These are phyloP conservation scores for Hibiscus mutabilis DNA, from an alignment of 345 rosid species.

Conservation along the genomic window DNA sequence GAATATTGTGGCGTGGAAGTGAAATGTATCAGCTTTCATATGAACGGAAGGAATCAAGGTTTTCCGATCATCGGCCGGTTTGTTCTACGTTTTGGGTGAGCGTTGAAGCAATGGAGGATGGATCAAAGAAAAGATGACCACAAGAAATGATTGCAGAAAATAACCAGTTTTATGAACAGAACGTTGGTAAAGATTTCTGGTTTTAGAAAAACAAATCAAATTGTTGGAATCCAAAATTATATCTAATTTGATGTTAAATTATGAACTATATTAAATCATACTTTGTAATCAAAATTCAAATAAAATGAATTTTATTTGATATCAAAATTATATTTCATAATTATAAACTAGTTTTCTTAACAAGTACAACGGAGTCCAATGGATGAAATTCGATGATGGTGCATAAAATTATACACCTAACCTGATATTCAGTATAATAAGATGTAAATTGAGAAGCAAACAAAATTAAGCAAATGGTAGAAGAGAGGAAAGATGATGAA, in stretches of 20 bases:
- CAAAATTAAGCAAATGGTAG: not conserved
- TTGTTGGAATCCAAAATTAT: not conserved
- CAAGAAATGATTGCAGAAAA: not conserved
- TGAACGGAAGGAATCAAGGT: slow-evolving; percentile 53
- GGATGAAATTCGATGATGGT: too few relatives aligned
- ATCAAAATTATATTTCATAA: too few relatives aligned
- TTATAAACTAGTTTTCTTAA: too few relatives aligned
- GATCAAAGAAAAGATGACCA: slow-evolving; percentile 18
- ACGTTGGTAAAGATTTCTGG: not conserved
- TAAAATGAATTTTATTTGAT: too few relatives aligned
- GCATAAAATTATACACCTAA: too few relatives aligned
- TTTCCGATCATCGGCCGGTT: slow-evolving; percentile 93
- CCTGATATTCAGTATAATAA: not conserved
- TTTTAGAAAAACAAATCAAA: not conserved
- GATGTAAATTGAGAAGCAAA: not conserved
- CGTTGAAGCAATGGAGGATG: slow-evolving; percentile 36
- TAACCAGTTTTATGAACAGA: not conserved
- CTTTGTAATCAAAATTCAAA: too few relatives aligned
- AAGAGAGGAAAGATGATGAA: not conserved
- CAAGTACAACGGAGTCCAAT: too few relatives aligned
- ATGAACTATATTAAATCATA: too few relatives aligned
- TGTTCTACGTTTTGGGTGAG: slow-evolving; percentile 50
- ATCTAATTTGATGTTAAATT: too few relatives aligned
- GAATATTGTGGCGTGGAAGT: slow-evolving; percentile 79
- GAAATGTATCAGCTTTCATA: slow-evolving; percentile 63